Conservation (phyloP, 2,329 filamentous ascomycete species). For the Botrytis hyacinthi region DNA sequence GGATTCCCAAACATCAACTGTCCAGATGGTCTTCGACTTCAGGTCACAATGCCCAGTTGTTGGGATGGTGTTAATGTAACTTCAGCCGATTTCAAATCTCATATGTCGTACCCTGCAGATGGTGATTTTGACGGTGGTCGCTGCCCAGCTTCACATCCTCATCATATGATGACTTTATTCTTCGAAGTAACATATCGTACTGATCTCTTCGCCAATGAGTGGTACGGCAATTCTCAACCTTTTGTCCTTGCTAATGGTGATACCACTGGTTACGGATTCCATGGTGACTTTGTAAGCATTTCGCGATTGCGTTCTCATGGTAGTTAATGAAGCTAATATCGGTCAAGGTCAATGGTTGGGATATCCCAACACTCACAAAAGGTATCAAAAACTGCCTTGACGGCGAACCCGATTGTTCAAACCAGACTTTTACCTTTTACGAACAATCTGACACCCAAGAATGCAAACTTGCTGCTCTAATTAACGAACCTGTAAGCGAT, state of each 20-base stretch:
- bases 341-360: constrained; percentile 18
- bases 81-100: constrained; percentile 52
- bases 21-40: constrained; percentile 49
- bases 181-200: constrained; percentile 58
- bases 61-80: constrained; percentile 61
- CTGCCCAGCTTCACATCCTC: constrained; percentile 52
- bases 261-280: constrained; percentile 21
- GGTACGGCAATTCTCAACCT: constrained; percentile 54
- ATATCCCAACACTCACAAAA: constrained; percentile 17
- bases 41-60: constrained; percentile 58
- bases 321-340: background rate
- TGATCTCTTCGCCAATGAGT: constrained; percentile 56
- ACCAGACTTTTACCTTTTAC: constrained; percentile 17
- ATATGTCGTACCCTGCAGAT: constrained; percentile 51
- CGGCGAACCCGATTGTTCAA: background rate
- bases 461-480: constrained; percentile 18
- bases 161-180: constrained; percentile 57
- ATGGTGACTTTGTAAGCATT: constrained; percentile 20
- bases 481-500: constrained; percentile 14
- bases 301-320: background rate
- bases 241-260: constrained; percentile 21
- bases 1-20: constrained; percentile 56
- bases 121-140: constrained; percentile 42
- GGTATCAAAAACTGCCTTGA: constrained; percentile 19
- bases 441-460: constrained; percentile 18